phyloP scores from a whole-genome alignment of 805 yeast species.

The Sugiyamaella lignohabitans region DNA sequence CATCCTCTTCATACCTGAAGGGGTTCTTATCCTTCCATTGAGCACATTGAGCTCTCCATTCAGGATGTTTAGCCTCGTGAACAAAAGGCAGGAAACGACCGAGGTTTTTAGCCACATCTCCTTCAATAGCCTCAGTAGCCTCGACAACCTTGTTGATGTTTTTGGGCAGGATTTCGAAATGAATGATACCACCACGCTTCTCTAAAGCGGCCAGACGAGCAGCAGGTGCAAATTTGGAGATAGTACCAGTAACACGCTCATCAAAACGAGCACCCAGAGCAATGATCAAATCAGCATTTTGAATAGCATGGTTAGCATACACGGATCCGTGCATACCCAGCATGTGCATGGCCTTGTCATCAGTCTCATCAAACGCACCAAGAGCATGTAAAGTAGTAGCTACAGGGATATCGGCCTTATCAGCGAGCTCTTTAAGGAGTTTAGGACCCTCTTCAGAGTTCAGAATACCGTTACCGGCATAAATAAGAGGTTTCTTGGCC shows the following conservation, averaged over 20 bases:
- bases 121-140: conserved; percentile 95
- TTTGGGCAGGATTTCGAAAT: conserved; percentile 93
- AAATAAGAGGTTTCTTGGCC: conserved; percentile 83
- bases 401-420: conserved; percentile 88
- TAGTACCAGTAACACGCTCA: conserved; percentile 91
- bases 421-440: conserved; percentile 74
- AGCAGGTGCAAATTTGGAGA: conserved; percentile 85
- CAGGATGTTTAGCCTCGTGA: conserved; percentile 52
- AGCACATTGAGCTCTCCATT: conserved; percentile 69
- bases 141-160: conserved; percentile 93
- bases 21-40: conserved; percentile 87
- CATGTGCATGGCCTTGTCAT: conserved; percentile 88
- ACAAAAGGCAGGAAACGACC: conserved; percentile 66
- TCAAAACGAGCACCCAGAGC: conserved; percentile 98
- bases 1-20: conserved; percentile 69
- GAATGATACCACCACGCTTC: conserved; percentile 91
- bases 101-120: conserved; percentile 83
- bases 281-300: conserved; percentile 84
- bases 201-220: conserved; percentile 86
- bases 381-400: conserved; percentile 92
- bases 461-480: conserved; percentile 88
- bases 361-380: conserved; percentile 91
- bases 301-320: conserved; percentile 91
- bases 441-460: conserved; percentile 75
- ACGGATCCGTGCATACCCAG: conserved; percentile 98